phyloP scores from a whole-genome alignment of 352 stramenopile species.

The Phytopythium cucurbitacearum region DNA sequence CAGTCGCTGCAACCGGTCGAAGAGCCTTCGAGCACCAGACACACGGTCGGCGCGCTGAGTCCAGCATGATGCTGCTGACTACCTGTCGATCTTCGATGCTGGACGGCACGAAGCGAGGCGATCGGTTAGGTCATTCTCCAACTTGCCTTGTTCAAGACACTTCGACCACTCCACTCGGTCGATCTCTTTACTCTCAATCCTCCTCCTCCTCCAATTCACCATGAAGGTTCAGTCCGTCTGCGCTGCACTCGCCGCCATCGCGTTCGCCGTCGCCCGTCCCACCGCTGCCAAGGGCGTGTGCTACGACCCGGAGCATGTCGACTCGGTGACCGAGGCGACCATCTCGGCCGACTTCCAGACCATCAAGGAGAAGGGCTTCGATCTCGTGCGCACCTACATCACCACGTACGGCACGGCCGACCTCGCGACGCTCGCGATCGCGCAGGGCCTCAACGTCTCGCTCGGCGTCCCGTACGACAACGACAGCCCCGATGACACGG shows the following conservation, averaged over 20 bases:
- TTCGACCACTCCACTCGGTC: constrained; percentile 1
- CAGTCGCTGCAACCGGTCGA: too few relatives aligned
- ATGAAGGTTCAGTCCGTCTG: constrained; percentile 28
- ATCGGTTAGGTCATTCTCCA: constrained; percentile 18
- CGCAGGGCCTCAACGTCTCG: constrained; percentile 40
- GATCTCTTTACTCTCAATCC: neutral
- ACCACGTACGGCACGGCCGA: constrained; percentile 32
- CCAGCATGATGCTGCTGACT: too few relatives aligned
- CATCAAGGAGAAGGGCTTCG: constrained; percentile 46
- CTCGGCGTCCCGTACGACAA: constrained; percentile 44
- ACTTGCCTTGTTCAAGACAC: constrained; percentile 17
- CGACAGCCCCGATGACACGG: constrained; percentile 19
- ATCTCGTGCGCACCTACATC: constrained; percentile 45
- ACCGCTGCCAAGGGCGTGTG: constrained; percentile 23
- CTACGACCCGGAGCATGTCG: constrained; percentile 41
- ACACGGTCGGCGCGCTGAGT: too few relatives aligned
- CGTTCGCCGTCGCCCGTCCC: constrained; percentile 3
- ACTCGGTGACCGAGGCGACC: constrained; percentile 25
- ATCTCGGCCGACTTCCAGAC: constrained; percentile 36
- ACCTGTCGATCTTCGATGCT: too few relatives aligned
- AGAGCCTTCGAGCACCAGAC: too few relatives aligned
- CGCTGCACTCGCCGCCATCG: constrained; percentile 10
- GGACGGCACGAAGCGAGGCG: neutral
- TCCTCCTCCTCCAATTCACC: neutral
- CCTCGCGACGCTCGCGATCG: constrained; percentile 35